phyloP scores from a whole-genome alignment of 2,329 filamentous ascomycete species.

The Grosmannia huntii region DNA sequence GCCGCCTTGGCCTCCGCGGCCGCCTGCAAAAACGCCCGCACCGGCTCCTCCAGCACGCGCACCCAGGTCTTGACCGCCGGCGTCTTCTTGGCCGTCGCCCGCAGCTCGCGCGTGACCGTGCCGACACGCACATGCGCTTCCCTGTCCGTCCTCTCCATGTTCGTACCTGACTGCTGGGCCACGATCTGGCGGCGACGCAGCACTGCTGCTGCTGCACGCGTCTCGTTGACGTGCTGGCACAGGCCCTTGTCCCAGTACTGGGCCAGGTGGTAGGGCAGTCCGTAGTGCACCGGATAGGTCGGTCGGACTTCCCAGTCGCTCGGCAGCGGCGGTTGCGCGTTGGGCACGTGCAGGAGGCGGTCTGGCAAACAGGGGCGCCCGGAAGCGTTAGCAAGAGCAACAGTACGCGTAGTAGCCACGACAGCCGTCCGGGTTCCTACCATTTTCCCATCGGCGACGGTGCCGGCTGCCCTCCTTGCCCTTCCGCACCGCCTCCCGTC shows the following conservation, averaged over 20 bases:
- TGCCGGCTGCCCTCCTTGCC: constrained; percentile 84
- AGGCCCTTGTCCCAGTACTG: constrained; percentile 63
- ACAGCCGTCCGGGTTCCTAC: constrained; percentile 28
- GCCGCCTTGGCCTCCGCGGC: constrained; percentile 16
- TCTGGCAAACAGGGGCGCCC: constrained; percentile 38
- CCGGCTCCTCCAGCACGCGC: constrained; percentile 72
- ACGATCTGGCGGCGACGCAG: constrained; percentile 29
- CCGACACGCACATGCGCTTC: constrained; percentile 25
- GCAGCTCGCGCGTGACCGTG: constrained; percentile 66
- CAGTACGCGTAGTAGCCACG: neutral
- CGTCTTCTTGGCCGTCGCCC: constrained; percentile 65
- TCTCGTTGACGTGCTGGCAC: constrained; percentile 36
- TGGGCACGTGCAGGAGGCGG: constrained; percentile 73
- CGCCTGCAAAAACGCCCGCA: constrained; percentile 60
- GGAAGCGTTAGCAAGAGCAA: neutral
- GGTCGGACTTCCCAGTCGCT: constrained; percentile 74
- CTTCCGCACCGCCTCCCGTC: constrained; percentile 66
- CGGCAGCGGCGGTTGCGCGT: constrained; percentile 69
- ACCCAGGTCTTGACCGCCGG: constrained; percentile 70
- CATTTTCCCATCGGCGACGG: constrained; percentile 88
- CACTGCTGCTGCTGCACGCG: constrained; percentile 26
- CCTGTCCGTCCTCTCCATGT: neutral
- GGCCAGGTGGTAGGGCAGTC: constrained; percentile 76
- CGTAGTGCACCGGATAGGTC: constrained; percentile 61
- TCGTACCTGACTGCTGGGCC: constrained; percentile 24